phyloP scores from a whole-genome alignment of 768 basidiomycete species.

The Ramaria rubella region DNA sequence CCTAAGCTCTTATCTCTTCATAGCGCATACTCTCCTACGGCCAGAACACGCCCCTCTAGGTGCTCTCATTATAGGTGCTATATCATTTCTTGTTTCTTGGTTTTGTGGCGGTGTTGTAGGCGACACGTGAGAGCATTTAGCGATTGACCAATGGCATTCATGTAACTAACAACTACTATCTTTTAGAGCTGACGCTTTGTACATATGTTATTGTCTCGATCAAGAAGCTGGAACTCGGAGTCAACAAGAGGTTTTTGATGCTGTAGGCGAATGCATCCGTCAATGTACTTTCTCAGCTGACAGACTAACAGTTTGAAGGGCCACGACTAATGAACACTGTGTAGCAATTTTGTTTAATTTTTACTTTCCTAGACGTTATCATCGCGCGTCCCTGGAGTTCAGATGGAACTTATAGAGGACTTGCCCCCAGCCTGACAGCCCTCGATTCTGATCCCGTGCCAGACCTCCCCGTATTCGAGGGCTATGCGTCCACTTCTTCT shows the following conservation, averaged over 20 bases:
- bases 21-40: slow-evolving; percentile 69
- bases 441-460: too few relatives aligned
- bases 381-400: too few relatives aligned
- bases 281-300: not conserved
- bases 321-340: not conserved
- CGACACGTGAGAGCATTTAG: slow-evolving; percentile 49
- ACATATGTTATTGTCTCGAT: slow-evolving; percentile 63
- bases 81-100: slow-evolving; percentile 74
- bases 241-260: slow-evolving; percentile 46
- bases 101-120: slow-evolving; percentile 79
- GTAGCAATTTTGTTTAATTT: not conserved
- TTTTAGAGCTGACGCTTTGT: slow-evolving; percentile 53
- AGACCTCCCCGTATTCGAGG: too few relatives aligned
- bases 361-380: not conserved
- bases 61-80: slow-evolving; percentile 67
- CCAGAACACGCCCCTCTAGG: slow-evolving; percentile 71
- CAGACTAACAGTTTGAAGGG: not conserved
- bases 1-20: slow-evolving; percentile 77
- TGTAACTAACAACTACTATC: not conserved
- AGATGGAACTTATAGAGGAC: too few relatives aligned
- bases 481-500: too few relatives aligned
- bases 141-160: not conserved
- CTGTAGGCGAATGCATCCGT: slow-evolving; percentile 35
- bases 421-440: too few relatives aligned
- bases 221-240: slow-evolving; percentile 45